Base-by-base conservation (phyloP, 192 early-diverging fungal genomes). In the Piromyces finnis region DNA sequence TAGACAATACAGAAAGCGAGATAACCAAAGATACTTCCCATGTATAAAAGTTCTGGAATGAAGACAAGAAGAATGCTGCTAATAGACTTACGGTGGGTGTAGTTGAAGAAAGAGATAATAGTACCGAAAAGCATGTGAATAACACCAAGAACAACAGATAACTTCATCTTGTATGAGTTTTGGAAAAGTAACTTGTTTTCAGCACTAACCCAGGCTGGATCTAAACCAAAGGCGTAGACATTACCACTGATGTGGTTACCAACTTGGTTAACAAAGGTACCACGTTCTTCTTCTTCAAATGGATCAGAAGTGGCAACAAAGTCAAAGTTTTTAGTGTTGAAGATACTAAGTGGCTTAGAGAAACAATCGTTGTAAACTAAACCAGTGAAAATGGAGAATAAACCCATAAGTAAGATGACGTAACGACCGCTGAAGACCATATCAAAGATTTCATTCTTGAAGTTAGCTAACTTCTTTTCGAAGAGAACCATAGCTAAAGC, bases 101-200 rank as follows among this genome's bases (percentile, higher is more conserved):
- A 93, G 83, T 99, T 99, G 79, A 90, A 93, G 29, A 97, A 88
- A 79, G 95, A 90, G 83, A 99, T 87, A 79, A 90, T 90, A 79
- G 97, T 94, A 68, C 94, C 98, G 85, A 98, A 96, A 29, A 92
- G 88, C 98, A 99, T 99, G 86, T 91, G 98, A 81, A 97, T 89
- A 28, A 98, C 95, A 81, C 98, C 98, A 29, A 99, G 80, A 78
- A 99, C 90, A 83, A 99, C 92, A 12, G 96, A 94, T 92, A 95
- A 94, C 86, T 99, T 99, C 98, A 99, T 99, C 90, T 99, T 99
- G 90, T 99, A 99, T 78, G 97, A 97, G 87, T 99, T 99, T 78
- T 92, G 90, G 83, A 99, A 99, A 77, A 98, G 82, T 78, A 99
- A 91, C 82, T 86, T 91, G 88, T 99, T 99, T 77, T 97, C 95